These are phyloP conservation scores for Eutrema japonicum DNA, from an alignment of 345 rosid genomes.

Conservation along the genomic window DNA sequence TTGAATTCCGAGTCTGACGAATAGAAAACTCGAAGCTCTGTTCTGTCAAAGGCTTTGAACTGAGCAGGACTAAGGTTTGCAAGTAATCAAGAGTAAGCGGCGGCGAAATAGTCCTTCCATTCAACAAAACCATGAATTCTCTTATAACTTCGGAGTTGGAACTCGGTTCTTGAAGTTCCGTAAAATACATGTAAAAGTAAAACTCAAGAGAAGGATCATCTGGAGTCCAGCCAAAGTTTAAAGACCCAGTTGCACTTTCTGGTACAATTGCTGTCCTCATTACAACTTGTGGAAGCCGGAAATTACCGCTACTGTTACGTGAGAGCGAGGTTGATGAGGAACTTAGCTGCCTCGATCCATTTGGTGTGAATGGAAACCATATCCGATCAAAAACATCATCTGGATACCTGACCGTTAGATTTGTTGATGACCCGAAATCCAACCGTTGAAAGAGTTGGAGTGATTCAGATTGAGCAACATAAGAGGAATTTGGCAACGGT, in stretches of 20 bases:
- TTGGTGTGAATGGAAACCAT: constrained; percentile 41
- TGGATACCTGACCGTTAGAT: constrained; percentile 50
- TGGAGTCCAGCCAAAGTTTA: constrained; percentile 38
- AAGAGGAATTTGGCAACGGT: constrained; percentile 34
- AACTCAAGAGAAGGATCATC: constrained; percentile 41
- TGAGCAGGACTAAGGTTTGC: neutral
- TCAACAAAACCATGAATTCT: constrained; percentile 32
- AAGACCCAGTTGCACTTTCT: constrained; percentile 18
- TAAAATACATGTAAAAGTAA: constrained; percentile 49
- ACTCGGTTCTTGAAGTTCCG: constrained; percentile 42
- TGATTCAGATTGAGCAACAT: constrained; percentile 31
- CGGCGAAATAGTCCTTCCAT: constrained; percentile 5
- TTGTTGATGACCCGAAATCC: constrained; percentile 46
- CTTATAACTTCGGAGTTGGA: constrained; percentile 8
- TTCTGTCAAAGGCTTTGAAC: neutral
- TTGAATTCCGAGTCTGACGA: constrained; percentile 32
- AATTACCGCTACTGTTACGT: neutral
- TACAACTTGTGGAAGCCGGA: constrained; percentile 39
- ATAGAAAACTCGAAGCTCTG: constrained; percentile 20
- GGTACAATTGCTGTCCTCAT: constrained; percentile 54
- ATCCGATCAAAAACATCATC: constrained; percentile 52
- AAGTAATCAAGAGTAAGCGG: constrained; percentile 27
- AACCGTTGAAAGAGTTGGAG: constrained; percentile 38
- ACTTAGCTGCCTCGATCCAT: neutral
- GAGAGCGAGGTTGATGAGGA: neutral